phyloP scores from a whole-genome alignment of 371 early-diverging fungal genomes.

The Smittium mucronatum region DNA sequence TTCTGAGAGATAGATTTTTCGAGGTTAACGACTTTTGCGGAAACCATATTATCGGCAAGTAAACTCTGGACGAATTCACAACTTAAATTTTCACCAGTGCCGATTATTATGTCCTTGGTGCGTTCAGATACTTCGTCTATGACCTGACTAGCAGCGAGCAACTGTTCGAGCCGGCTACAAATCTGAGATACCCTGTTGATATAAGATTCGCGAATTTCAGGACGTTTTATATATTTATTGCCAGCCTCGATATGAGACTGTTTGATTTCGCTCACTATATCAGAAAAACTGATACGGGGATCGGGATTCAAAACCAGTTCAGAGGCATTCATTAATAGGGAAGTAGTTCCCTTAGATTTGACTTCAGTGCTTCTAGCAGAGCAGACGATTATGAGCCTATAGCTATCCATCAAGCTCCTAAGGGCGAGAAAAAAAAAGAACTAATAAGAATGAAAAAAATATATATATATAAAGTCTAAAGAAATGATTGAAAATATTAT shows the following conservation, averaged over 20 bases:
- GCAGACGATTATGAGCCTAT: slow-evolving; percentile 65
- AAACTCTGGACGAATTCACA: slow-evolving; percentile 79
- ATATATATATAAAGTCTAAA: not conserved
- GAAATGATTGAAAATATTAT: not conserved
- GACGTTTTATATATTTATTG: slow-evolving; percentile 11
- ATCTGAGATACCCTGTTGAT: slow-evolving; percentile 50
- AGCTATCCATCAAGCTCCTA: slow-evolving; percentile 38
- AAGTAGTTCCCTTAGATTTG: slow-evolving; percentile 65
- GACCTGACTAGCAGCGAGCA: slow-evolving; percentile 89
- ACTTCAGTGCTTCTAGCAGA: slow-evolving; percentile 66
- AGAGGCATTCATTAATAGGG: slow-evolving; percentile 35
- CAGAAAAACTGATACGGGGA: slow-evolving; percentile 34
- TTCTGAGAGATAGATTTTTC: slow-evolving; percentile 66
- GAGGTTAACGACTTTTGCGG: slow-evolving; percentile 70
- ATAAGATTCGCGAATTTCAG: slow-evolving; percentile 41
- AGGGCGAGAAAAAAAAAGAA: not conserved
- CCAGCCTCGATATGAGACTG: slow-evolving; percentile 67
- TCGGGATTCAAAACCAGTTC: slow-evolving; percentile 23
- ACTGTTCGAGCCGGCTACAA: slow-evolving; percentile 59
- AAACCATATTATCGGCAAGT: slow-evolving; percentile 57
- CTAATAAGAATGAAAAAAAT: not conserved
- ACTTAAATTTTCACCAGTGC: slow-evolving; percentile 85
- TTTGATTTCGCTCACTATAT: slow-evolving; percentile 66
- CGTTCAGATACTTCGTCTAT: slow-evolving; percentile 94
- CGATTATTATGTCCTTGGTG: slow-evolving; percentile 88